Base-by-base conservation (phyloP, 345 rosid genomes). In the Populus tremula region DNA sequence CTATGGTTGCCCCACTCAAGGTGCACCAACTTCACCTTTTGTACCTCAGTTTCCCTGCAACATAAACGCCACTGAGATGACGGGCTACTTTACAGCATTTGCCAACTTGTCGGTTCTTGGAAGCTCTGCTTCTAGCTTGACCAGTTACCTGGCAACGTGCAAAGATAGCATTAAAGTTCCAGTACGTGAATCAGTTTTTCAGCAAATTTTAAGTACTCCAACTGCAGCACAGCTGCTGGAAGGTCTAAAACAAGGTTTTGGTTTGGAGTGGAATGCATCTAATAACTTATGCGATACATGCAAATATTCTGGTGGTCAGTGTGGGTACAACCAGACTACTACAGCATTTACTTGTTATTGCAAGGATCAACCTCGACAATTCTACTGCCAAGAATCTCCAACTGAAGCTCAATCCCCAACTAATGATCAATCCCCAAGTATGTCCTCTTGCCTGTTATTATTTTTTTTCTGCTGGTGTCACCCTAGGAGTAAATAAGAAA, bases 301-400 rank as follows among this genome's bases (percentile, higher is more conserved):
- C 74, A 1, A 12, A 1, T 0, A 0, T 0, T 53, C 82, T 1
- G 16, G 43, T 1, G 93, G 93, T 17, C 11, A 31, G 65, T 89
- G 90, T 36, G 90, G 90, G 16, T 78, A 38, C 54, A 27, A 73
- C 64, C 13, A 13, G 18, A 43, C 0, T 5, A 8, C 62, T 17
- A 5, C 6, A 9, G 9, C 1, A 20, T 87, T 87, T n/a, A 17
- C 31, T 47, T 88, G 90, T 68, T 84, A 80, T 69, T 53, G 69
- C 35, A 1, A 16, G 1, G 71, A 87, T 21, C 8, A 5, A 16
- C 18, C 69, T 11, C 23, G 13, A 6, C 50, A 4, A 5, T 16
- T 0, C 6, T 41, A 3, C 9, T 41, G 45, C 45, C 45, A 2
- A 41, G 3, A 41, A 41, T 41, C 45, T 9, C 45, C 45, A 41